Base-by-base conservation (phyloP, 2,329 filamentous ascomycete genomes). In the Claviceps citrina region DNA sequence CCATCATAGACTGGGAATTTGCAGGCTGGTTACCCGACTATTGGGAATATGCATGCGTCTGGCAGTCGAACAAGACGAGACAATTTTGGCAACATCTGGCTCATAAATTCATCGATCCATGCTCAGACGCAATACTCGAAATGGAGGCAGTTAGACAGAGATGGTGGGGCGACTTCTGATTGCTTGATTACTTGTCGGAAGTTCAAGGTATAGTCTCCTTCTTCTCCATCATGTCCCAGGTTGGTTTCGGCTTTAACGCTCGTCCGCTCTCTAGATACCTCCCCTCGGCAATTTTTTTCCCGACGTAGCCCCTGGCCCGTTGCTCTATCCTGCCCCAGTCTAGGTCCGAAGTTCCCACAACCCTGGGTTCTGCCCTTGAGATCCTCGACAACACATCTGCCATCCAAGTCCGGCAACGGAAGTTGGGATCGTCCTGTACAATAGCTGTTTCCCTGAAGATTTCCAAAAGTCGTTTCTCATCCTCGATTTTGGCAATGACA, bases 381-480 rank as follows among this genome's bases (percentile, higher is more conserved):
- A 68, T 49, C 15, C 44, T 52, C 0, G 22, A 33, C 15, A 68
- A 36, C 0, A 52, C 63, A 16, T 57, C 47, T 5, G 47, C 51
- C 6, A 64, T 49, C 64, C 63, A 68, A 3, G 49, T 51, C 5
- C 57, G 55, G 43, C 60, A 65, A n/a, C 54, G 55, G 57, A 61
- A 67, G 32, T 45, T 47, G 6, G 53, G 51, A 31, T 64, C 54
- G 33, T 47, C 44, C 35, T 60, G 51, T 3, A 58, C 43, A 5
- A 66, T 43, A 4, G 59, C 56, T 5, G 54, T 46, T 1, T 35
- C 28, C 15, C 51, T 51, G 5, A 66, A 38, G 22, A 62, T 56
- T 1, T 50, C 38, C 12, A 55, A 24, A 3, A 66, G 52, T 1
- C 53, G 50, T 13, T 42, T 15, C 36, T 59, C 49, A 42, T 65